Percentiles rank a stretch among this genome's conserved stretches.
phyloP scores from a whole-genome alignment of 768 basidiomycete genomes.

The Strobilomyces confusus region DNA sequence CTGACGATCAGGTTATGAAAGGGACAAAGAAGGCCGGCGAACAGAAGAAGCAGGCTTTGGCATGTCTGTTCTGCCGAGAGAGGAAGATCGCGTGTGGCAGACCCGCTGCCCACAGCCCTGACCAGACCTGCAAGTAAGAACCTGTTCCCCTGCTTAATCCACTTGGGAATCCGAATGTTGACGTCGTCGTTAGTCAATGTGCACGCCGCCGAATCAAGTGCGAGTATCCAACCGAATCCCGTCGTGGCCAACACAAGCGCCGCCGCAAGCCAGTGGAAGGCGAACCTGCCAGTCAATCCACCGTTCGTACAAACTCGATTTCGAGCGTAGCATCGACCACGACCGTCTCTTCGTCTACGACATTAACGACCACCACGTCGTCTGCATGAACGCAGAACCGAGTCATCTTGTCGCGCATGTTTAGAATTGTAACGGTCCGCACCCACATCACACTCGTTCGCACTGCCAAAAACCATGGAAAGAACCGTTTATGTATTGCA shows the following conservation, averaged over 20 bases:
- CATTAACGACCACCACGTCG: conserved; percentile 18
- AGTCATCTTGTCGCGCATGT: no score
- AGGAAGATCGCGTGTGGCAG: conserved; percentile 49
- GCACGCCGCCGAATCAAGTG: conserved; percentile 43
- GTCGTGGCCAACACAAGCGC: conserved; percentile 44
- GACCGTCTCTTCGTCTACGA: conserved; percentile 16
- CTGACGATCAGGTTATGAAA: conserved; percentile 32
- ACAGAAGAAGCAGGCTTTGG: conserved; percentile 44
- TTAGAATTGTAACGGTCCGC: no score
- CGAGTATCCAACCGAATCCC: conserved; percentile 47
- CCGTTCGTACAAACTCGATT: conserved; percentile 20
- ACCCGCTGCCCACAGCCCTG: conserved; percentile 34
- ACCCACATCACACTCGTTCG: conserved; percentile 2
- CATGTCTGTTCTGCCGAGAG: conserved; percentile 47
- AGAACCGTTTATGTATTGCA: conserved; percentile 22
- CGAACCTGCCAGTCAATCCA: conserved; percentile 20
- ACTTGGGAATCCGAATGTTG: conserved; percentile 8
- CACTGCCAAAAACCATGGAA: conserved; percentile 17
- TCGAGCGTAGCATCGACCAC: conserved; percentile 15
- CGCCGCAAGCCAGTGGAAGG: conserved; percentile 30
- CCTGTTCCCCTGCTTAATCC: conserved; percentile 3
- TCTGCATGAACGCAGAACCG: conserved; percentile 15
- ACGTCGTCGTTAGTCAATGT: conserved; percentile 39
- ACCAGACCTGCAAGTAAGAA: conserved; percentile 46
- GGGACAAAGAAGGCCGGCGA: conserved; percentile 32